A percentile compares a stretch with the other conserved stretches of the same genome.
Evolutionary conservation across 768 basidiomycete genomes (phyloP).

Genomic region (Mycena crocata): DNA sequence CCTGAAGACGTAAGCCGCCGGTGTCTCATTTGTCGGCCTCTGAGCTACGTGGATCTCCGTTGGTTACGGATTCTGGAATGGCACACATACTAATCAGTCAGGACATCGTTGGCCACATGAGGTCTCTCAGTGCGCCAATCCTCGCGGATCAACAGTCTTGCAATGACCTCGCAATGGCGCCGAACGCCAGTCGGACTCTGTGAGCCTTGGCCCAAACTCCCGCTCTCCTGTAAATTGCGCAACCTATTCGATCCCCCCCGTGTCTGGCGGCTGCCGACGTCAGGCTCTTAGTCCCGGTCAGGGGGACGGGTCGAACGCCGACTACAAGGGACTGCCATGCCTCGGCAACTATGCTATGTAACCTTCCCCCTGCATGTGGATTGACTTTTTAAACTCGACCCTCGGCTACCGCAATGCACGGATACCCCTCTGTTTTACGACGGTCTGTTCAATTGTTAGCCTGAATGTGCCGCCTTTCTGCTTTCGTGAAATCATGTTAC

Average conservation of each 20-base stretch:
- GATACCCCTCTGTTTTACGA: conserved; percentile 12
- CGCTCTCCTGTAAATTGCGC: not conserved
- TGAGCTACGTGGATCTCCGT: conserved; percentile 22
- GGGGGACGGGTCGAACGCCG: not conserved
- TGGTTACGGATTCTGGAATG: conserved; percentile 18
- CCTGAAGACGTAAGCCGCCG: conserved; percentile 16
- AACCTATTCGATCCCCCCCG: not conserved
- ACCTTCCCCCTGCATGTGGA: not conserved
- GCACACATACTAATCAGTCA: not conserved
- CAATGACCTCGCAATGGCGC: no score
- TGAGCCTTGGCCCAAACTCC: not conserved
- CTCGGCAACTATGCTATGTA: conserved; percentile 8
- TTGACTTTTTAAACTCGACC: conserved; percentile 8
- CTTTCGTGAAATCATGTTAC: not conserved
- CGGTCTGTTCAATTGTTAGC: not conserved
- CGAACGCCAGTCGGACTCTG: no score
- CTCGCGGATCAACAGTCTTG: no score
- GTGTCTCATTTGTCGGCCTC: conserved; percentile 14
- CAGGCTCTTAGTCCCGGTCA: not conserved
- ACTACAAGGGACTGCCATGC: not conserved
- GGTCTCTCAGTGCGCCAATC: not conserved
- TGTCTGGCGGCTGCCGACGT: conserved; percentile 5
- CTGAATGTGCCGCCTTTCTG: not conserved
- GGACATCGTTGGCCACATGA: not conserved
- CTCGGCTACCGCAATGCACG: conserved; percentile 21